Evolutionary conservation across 805 yeast genomes (phyloP).

Genomic region (Tetrapisispora nanseiensis): DNA sequence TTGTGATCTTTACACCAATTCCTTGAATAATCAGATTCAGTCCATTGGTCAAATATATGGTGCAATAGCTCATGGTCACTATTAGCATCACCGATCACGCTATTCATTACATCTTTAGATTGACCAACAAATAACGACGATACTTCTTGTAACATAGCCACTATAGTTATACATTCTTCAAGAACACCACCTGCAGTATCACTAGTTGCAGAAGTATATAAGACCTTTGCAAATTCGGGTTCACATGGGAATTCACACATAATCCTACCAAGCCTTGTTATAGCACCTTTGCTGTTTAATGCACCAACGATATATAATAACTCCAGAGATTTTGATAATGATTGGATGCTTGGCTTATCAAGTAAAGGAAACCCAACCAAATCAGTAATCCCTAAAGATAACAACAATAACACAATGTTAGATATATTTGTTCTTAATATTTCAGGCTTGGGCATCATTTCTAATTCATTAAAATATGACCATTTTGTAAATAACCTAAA

Average conservation of each 20-base stretch:
- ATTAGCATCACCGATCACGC: conserved; percentile 39
- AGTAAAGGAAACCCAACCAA: conserved; percentile 76
- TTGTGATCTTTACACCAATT: conserved; percentile 84
- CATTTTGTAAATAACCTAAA: conserved; percentile 75
- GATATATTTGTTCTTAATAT: conserved; percentile 78
- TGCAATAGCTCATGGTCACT: conserved; percentile 75
- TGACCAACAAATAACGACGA: conserved; percentile 35
- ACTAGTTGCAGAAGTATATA: conserved; percentile 47
- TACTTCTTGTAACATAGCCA: conserved; percentile 77
- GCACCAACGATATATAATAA: conserved; percentile 84
- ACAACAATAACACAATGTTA: conserved; percentile 60
- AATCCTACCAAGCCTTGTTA: conserved; percentile 67
- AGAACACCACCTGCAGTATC: conserved; percentile 44
- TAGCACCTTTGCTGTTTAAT: conserved; percentile 62
- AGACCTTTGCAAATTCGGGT: conserved; percentile 75
- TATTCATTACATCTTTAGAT: conserved; percentile 13
- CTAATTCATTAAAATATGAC: conserved; percentile 63
- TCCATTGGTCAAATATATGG: conserved; percentile 73
- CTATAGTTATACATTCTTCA: conserved; percentile 58
- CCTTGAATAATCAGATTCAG: conserved; percentile 49
- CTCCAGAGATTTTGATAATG: conserved; percentile 68
- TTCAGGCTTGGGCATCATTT: conserved; percentile 78
- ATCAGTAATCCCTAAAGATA: conserved; percentile 81
- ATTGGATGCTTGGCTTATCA: conserved; percentile 75
- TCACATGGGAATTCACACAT: conserved; percentile 93